These are phyloP conservation scores for Exutisphaerella laricina DNA, from an alignment of 2,329 filamentous ascomycete species.

Conservation along the genomic window DNA sequence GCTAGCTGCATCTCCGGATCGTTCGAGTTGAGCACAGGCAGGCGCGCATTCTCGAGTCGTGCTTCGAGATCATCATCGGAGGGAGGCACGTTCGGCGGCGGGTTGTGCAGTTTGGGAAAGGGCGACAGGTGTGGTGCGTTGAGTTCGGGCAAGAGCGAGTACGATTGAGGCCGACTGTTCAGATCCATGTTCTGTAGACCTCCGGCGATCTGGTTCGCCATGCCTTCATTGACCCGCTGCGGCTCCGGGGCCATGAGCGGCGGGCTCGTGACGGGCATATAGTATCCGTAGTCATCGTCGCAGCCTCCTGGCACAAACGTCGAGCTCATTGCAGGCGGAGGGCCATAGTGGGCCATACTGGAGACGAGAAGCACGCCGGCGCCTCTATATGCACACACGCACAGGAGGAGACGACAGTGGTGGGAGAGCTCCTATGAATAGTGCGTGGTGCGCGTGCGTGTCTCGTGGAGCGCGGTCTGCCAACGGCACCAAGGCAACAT, in stretches of 20 bases:
- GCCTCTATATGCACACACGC: slow-evolving; percentile 1
- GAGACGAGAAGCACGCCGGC: neutral
- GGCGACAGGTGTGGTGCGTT: slow-evolving; percentile 76
- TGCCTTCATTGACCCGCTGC: slow-evolving; percentile 61
- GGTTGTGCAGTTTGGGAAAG: slow-evolving; percentile 75
- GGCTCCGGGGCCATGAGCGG: slow-evolving; percentile 65
- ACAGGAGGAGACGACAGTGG: neutral
- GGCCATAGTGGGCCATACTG: slow-evolving; percentile 20
- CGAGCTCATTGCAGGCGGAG: slow-evolving; percentile 42
- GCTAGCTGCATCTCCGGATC: slow-evolving; percentile 94
- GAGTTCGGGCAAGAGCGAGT: slow-evolving; percentile 11
- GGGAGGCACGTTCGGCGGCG: slow-evolving; percentile 81
- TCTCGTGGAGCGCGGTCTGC: neutral
- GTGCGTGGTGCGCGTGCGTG: neutral
- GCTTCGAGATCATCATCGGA: slow-evolving; percentile 92
- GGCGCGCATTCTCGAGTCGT: slow-evolving; percentile 76
- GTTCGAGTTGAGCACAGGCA: slow-evolving; percentile 82
- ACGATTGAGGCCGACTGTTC: slow-evolving; percentile 17
- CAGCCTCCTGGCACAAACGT: slow-evolving; percentile 63
- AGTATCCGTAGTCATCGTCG: slow-evolving; percentile 66
- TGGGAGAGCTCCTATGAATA: neutral
- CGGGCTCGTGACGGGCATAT: slow-evolving; percentile 51
- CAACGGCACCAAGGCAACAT: slow-evolving; percentile 3
- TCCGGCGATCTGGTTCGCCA: slow-evolving; percentile 94
- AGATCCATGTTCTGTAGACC: slow-evolving; percentile 82